Evolutionary conservation across 345 rosid species (phyloP).

Genomic region (Luvunga scandens): DNA sequence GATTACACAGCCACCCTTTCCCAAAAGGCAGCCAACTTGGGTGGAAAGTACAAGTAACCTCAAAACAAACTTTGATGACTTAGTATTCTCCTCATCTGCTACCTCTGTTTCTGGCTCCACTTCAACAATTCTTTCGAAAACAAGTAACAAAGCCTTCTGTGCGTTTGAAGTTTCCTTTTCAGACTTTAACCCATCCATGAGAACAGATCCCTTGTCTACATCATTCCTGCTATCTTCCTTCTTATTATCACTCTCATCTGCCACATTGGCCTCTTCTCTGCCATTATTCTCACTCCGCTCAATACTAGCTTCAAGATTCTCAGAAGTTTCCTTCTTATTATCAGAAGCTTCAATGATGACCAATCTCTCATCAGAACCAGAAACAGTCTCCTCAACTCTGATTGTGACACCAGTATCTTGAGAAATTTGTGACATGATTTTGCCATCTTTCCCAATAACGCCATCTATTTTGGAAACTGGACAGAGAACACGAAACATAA

Average conservation of each 20-base stretch:
- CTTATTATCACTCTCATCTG: conserved; percentile 17
- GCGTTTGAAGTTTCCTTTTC: conserved; percentile 34
- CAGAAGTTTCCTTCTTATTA: conserved; percentile 19
- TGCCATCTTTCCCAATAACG: conserved; percentile 41
- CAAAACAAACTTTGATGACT: conserved; percentile 30
- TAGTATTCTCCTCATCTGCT: conserved; percentile 34
- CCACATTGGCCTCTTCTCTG: conserved; percentile 20
- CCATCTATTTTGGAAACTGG: conserved; percentile 36
- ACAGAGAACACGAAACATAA: conserved; percentile 46
- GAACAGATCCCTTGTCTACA: conserved; percentile 30
- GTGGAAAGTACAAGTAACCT: conserved; percentile 57
- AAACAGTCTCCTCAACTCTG: conserved; percentile 47
- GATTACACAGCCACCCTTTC: conserved; percentile 63
- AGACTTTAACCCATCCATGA: conserved; percentile 28
- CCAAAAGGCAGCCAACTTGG: conserved; percentile 69
- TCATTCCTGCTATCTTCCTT: conserved; percentile 22
- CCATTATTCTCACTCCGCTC: conserved; percentile 19
- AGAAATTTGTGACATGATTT: conserved; percentile 38
- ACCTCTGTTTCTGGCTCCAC: conserved; percentile 31
- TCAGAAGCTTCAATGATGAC: conserved; percentile 37
- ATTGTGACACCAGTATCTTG: conserved; percentile 51
- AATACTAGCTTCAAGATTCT: conserved; percentile 20
- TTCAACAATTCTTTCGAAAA: conserved; percentile 55
- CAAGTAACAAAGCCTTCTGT: conserved; percentile 57
- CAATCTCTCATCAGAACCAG: conserved; percentile 61